These are phyloP conservation scores for Ephemerocybe angulata DNA, from an alignment of 768 basidiomycete species.

Conservation along the genomic window DNA sequence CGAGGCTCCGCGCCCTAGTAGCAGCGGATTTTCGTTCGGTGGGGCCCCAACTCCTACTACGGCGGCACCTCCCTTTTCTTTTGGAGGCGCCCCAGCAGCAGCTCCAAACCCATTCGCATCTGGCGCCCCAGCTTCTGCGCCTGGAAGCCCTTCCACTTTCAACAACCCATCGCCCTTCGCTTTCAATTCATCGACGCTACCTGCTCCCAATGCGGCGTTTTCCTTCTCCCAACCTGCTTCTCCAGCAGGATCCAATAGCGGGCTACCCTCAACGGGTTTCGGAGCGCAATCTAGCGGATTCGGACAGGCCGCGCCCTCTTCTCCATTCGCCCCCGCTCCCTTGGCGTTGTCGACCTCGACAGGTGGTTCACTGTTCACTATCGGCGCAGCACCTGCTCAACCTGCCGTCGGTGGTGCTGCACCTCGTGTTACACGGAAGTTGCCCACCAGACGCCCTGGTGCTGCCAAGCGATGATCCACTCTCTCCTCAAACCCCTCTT, in stretches of 20 bases:
- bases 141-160: constrained; percentile 58
- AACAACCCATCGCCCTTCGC: constrained; percentile 43
- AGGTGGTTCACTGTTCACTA: constrained; percentile 51
- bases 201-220: constrained; percentile 37
- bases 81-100: constrained; percentile 32
- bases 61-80: constrained; percentile 34
- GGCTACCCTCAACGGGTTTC: constrained; percentile 41
- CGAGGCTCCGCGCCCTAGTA: constrained; percentile 11
- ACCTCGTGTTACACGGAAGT: constrained; percentile 10
- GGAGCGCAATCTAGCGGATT: constrained; percentile 29
- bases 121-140: constrained; percentile 41
- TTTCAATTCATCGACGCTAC: constrained; percentile 41
- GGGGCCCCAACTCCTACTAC: constrained; percentile 34
- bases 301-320: constrained; percentile 39
- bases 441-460: constrained; percentile 9
- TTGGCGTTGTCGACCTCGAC: constrained; percentile 34
- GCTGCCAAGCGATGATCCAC: constrained; percentile 9
- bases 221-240: constrained; percentile 62
- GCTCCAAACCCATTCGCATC: constrained; percentile 42
- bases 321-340: constrained; percentile 43
- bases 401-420: constrained; percentile 13
- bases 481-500: too few relatives aligned
- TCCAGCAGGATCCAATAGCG: constrained; percentile 41
- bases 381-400: constrained; percentile 49
- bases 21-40: constrained; percentile 41